Evolutionary conservation across 768 basidiomycete genomes (phyloP).

Genomic region (Russula emetica): DNA sequence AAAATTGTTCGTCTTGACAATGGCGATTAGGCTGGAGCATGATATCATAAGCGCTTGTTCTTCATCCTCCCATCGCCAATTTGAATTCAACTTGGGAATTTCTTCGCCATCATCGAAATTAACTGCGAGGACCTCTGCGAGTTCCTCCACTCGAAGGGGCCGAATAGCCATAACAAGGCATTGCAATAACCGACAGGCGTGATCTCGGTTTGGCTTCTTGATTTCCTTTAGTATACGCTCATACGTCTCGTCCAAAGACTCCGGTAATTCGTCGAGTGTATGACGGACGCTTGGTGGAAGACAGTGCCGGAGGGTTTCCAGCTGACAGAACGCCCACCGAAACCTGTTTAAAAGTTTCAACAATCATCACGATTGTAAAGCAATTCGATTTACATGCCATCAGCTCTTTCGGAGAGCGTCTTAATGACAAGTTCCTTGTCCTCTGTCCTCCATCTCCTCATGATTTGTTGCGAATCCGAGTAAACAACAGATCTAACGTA

Average conservation of each 20-base stretch:
- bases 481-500: not conserved
- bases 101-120: not conserved
- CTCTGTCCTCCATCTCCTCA: slow-evolving; percentile 2
- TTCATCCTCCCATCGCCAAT: slow-evolving; percentile 1
- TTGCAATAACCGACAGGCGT: slow-evolving; percentile 8
- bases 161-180: slow-evolving; percentile 9
- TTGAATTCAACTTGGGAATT: not conserved
- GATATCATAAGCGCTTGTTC: not conserved
- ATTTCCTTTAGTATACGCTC: slow-evolving; percentile 8
- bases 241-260: slow-evolving; percentile 1
- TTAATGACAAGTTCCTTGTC: not conserved
- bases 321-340: not conserved
- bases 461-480: slow-evolving; percentile 5
- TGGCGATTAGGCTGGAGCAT: slow-evolving; percentile 1
- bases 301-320: slow-evolving; percentile 5
- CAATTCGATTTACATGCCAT: slow-evolving; percentile 9
- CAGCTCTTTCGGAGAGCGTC: slow-evolving; percentile 3
- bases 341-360: not conserved
- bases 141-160: slow-evolving; percentile 3
- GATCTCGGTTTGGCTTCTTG: not conserved
- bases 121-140: slow-evolving; percentile 8
- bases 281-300: not conserved
- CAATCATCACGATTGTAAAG: not conserved
- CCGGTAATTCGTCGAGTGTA: slow-evolving; percentile 1
- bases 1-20: not conserved